phyloP scores from a whole-genome alignment of 768 basidiomycete species.

The Cyclocybe aegerita region DNA sequence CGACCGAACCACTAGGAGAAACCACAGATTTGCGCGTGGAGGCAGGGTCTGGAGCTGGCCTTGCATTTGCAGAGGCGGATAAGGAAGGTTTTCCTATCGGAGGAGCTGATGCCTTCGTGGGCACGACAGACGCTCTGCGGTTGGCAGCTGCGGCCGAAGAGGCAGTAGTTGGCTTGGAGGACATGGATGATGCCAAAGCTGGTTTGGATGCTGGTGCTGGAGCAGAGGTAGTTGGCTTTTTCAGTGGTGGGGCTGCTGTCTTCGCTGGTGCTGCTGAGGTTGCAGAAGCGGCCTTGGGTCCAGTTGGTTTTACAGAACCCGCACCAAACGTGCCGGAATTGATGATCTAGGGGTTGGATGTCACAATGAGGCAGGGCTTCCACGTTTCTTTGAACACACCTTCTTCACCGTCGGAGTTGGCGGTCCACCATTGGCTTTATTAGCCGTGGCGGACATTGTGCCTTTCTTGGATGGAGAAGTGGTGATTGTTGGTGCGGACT shows the following conservation, averaged over 20 bases:
- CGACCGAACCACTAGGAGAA: slow-evolving; percentile 54
- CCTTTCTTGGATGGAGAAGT: slow-evolving; percentile 28
- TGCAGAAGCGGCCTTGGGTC: slow-evolving; percentile 34
- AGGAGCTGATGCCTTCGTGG: slow-evolving; percentile 37
- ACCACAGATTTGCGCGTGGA: slow-evolving; percentile 46
- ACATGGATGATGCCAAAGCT: slow-evolving; percentile 25
- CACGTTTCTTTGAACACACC: slow-evolving; percentile 33
- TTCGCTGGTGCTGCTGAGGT: slow-evolving; percentile 12
- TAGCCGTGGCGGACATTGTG: slow-evolving; percentile 38
- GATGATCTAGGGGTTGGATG: slow-evolving; percentile 45
- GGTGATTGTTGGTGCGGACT: slow-evolving; percentile 23
- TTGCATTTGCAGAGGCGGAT: slow-evolving; percentile 39
- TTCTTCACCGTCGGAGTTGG: slow-evolving; percentile 66
- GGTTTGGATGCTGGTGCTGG: slow-evolving; percentile 39
- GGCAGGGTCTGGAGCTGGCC: slow-evolving; percentile 31
- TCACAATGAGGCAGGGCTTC: slow-evolving; percentile 7
- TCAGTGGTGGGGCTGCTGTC: slow-evolving; percentile 8
- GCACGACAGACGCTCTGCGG: slow-evolving; percentile 46
- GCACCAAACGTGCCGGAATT: slow-evolving; percentile 66
- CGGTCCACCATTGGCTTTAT: slow-evolving; percentile 47
- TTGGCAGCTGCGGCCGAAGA: slow-evolving; percentile 27
- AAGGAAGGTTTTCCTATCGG: slow-evolving; percentile 34
- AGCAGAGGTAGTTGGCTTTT: slow-evolving; percentile 29
- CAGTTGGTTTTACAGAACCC: slow-evolving; percentile 49
- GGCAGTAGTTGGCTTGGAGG: slow-evolving; percentile 26